Base-by-base conservation (phyloP, 306 rosid species). In the Castanea crenata region DNA sequence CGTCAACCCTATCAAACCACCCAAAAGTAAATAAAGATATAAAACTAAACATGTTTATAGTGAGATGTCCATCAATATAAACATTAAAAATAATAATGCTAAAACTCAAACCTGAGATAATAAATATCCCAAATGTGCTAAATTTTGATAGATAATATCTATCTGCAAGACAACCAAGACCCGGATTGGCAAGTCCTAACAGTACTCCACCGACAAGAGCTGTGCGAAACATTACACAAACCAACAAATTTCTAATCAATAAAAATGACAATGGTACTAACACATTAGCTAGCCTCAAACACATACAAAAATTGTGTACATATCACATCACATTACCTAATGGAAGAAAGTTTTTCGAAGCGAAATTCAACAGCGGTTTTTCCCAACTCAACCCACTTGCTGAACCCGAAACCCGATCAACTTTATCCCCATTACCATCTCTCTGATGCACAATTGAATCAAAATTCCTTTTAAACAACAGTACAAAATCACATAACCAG, bases 151-250 rank as follows among this genome's bases (percentile, higher is more conserved):
- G 80, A 74, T 82, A 80, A 78, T 86, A 95, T 58, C 83, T 89
- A 67, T 92, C 95, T 44, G 93, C 92, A 73, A 89, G 87, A 82
- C 97, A 92, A 71, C 99, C 99, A 65, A 90, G 77, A 76, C 83
- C 86, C 4, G 97, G 98, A 85, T 83, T 86, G 44, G 89, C 78
- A 63, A 92, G 80, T 80, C 97, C 97, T 61, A 91, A 72, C 16
- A 82, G 58, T 76, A 92, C 97, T 32, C 90, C 92, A 73, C 89
- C 3, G 59, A 92, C 69, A 73, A 94, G 95, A 82, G 75, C 98
- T 94, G 85, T 80, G 83, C 25, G 70, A 25, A 51, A 62, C 65
- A 76, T 81, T 29, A 27, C 68, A 75, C 74, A 77, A 65, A 82
- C 59, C 46, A 75, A 76, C 41, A 56, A 82, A 71, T 67, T 51